Evolutionary conservation across 306 rosid genomes (phyloP).

Genomic region (Casuarina cunninghamiana): DNA sequence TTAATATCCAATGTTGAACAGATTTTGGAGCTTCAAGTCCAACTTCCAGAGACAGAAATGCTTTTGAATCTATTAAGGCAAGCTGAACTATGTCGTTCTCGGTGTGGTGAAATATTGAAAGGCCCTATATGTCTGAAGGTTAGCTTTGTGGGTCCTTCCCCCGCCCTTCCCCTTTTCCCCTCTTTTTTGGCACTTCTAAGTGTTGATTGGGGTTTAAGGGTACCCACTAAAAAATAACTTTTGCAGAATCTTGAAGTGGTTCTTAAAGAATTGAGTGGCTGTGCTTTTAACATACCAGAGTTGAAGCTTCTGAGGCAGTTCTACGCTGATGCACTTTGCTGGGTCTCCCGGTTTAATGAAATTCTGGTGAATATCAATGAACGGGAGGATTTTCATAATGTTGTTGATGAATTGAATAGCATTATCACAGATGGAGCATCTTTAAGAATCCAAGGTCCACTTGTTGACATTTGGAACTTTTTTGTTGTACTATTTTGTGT

Average conservation of each 20-base stretch:
- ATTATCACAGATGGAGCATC: slow-evolving; percentile 66
- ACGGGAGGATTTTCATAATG: slow-evolving; percentile 58
- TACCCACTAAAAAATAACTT: slow-evolving; percentile 20
- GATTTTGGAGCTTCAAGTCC: slow-evolving; percentile 66
- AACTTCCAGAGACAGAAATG: slow-evolving; percentile 63
- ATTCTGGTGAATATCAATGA: slow-evolving; percentile 46
- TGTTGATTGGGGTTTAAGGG: slow-evolving; percentile 19
- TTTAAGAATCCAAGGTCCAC: slow-evolving; percentile 77
- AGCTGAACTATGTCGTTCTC: slow-evolving; percentile 62
- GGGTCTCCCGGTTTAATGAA: slow-evolving; percentile 62
- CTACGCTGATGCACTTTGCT: slow-evolving; percentile 58
- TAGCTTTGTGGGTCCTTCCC: slow-evolving; percentile 19
- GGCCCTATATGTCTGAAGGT: slow-evolving; percentile 76
- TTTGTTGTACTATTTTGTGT: slow-evolving; percentile 15
- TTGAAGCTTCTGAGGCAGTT: slow-evolving; percentile 69
- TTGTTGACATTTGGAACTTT: slow-evolving; percentile 5
- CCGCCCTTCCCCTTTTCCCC: neutral
- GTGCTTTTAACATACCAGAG: slow-evolving; percentile 68
- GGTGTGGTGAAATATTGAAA: slow-evolving; percentile 56
- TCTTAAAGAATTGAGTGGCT: slow-evolving; percentile 64
- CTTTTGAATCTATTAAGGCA: slow-evolving; percentile 58
- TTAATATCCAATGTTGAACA: slow-evolving; percentile 35
- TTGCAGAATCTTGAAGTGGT: slow-evolving; percentile 67
- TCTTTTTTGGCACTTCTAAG: slow-evolving; percentile 2
- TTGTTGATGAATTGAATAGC: slow-evolving; percentile 56